A percentile compares a stretch with the other conserved stretches of the same genome.
Conservation (phyloP, 2,329 filamentous ascomycete genomes). For the Blastomyces gilchristii region DNA sequence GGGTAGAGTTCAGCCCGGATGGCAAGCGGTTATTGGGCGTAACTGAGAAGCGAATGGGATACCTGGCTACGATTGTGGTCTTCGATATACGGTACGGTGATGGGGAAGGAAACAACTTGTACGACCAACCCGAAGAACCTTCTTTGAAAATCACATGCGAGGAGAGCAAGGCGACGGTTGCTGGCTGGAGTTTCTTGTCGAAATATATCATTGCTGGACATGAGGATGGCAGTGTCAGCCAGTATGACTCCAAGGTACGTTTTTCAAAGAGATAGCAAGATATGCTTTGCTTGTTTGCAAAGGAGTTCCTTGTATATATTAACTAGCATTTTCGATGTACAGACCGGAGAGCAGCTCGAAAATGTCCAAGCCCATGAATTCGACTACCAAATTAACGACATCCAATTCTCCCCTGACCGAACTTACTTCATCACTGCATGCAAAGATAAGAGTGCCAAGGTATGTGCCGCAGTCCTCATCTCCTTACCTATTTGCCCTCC, state of each 20-base stretch:
- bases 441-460: constrained; percentile 96
- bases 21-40: constrained; percentile 83
- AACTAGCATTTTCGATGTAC: constrained; percentile 7
- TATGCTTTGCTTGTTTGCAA: neutral
- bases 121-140: constrained; percentile 75
- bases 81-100: constrained; percentile 79
- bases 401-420: constrained; percentile 88
- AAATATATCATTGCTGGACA: constrained; percentile 97
- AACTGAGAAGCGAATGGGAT: constrained; percentile 97
- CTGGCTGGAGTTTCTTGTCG: constrained; percentile 86
- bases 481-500: neutral
- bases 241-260: constrained; percentile 77
- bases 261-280: neutral
- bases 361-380: constrained; percentile 79
- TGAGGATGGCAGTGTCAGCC: constrained; percentile 86
- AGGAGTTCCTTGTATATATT: neutral
- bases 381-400: constrained; percentile 72
- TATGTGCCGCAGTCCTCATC: constrained; percentile 28
- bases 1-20: constrained; percentile 94
- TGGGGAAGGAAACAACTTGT: constrained; percentile 41
- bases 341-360: constrained; percentile 71
- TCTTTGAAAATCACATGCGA: constrained; percentile 81
- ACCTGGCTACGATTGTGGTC: constrained; percentile 86
- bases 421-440: constrained; percentile 98
- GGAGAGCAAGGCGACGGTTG: constrained; percentile 93